Evolutionary conservation across 31 red algal species (phyloP), one percentile per base, ranked within the genome.

Genomic region (Asparagopsis taxiformis): DNA sequence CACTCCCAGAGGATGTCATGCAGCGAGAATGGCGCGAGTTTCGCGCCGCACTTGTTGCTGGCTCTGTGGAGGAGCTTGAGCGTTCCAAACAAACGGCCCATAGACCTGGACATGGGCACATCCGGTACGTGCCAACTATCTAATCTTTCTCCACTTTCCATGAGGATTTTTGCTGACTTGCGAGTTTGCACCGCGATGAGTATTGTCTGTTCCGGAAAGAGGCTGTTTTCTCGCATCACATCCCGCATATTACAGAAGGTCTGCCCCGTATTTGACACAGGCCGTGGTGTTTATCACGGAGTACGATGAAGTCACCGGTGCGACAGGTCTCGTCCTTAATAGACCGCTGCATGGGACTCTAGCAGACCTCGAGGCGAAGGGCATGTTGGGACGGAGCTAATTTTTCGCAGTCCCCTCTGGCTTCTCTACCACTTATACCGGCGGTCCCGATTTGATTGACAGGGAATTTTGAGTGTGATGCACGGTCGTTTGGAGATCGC

Each of bases 161-260:
- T n/a, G n/a, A n/a, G n/a, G n/a, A n/a, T n/a, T n/a, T n/a, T n/a
- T n/a, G n/a, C n/a, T n/a, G n/a, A n/a, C n/a, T n/a, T n/a, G n/a
- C n/a, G n/a, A n/a, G n/a, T n/a, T n/a, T n/a, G n/a, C n/a, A n/a
- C n/a, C n/a, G n/a, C n/a, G n/a, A n/a, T 6, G 55, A 59, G n/a
- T 67, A 61, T 35, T 86, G 60, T 4, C 81, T n/a, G 17, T 86
- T 36, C 81, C 81, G 28, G 81, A 86, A 59, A 50, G 62, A 20
- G 81, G 81, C 24, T 86, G 81, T 69, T 86, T 75, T 33, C 70
- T 86, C 22, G 81, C 81, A 28, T 86, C 81, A n/a, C 81, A 86
- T 32, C 81, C 81, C 0, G 81, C 81, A 5, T 86, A 86, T 53
- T 86, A 86, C 11, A 69, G 81, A 36, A 52, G 81, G n/a, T 41